Base-by-base conservation (phyloP, 1,139 yeast genomes). In the Taphrina wiesneri region DNA sequence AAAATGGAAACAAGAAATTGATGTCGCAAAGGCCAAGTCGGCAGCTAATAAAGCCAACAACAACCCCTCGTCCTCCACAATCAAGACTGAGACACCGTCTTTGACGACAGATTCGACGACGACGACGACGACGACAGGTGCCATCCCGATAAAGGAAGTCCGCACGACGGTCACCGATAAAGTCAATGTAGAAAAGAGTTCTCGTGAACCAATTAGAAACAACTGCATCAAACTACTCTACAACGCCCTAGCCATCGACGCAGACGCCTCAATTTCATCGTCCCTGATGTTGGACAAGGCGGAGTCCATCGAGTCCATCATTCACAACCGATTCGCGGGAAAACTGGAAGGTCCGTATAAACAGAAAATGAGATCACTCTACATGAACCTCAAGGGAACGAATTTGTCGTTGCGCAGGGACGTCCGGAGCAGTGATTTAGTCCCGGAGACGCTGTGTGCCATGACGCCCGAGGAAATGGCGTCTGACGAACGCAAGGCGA, bases 391-490 rank as follows among this genome's bases (percentile, higher is more conserved):
- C 70, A 86, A 96, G 74, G 93, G 93, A 74, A 89, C 88, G 75
- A 93, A 93, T 74, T 96, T 96, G 2, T 91, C 87, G 70, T 81
- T 93, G 69, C 83, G 98, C 71, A 81, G 79, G 46, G 83, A 88
- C 69, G 83, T 93, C 56, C 82, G 88, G 36, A 76, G 81, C 21
- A 88, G 90, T 21, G 86, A 84, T 66, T 82, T 93, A 56, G 70
- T 81, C 34, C 86, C 97, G 0, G 79, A 81, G 21, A 82, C 85
- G 56, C 83, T 93, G 71, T 87, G 88, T 65, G 83, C 78, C 52
- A 92, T 95, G 96, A 80, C 86, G 41, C 96, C 97, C 9, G 90
- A 87, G 74, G 99, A 93, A 71, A 83, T 93, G 86, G 98, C 98
- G 0, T 96, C 97, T 1, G 81, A 78, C 61, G 97, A 90, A 74